phyloP scores from a whole-genome alignment of 768 basidiomycete species.

The Rhizopogon vesiculosus region DNA sequence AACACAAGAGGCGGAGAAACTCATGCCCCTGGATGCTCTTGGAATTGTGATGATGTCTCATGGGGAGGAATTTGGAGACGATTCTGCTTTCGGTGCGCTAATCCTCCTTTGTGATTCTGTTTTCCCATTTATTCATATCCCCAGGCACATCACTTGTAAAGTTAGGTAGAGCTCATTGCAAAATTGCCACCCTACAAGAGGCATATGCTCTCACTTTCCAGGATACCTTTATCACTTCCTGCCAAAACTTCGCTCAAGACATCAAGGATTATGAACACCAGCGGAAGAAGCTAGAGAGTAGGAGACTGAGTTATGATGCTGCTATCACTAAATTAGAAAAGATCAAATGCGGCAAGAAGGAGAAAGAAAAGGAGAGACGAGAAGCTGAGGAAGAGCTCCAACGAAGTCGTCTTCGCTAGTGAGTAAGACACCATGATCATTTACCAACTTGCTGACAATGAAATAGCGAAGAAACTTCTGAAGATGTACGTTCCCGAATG shows the following conservation, averaged over 20 bases:
- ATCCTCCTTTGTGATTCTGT: slow-evolving; percentile 3
- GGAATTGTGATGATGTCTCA: slow-evolving; percentile 86
- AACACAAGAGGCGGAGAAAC: slow-evolving; percentile 60
- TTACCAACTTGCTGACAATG: slow-evolving; percentile 2
- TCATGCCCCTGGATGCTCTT: slow-evolving; percentile 71
- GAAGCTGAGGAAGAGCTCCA: slow-evolving; percentile 84
- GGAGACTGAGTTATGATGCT: slow-evolving; percentile 75
- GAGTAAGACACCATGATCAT: slow-evolving; percentile 20
- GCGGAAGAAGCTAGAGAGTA: slow-evolving; percentile 83
- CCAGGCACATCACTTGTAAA: slow-evolving; percentile 69
- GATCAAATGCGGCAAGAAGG: slow-evolving; percentile 68
- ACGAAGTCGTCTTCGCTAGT: slow-evolving; percentile 73
- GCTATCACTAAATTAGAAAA: slow-evolving; percentile 68
- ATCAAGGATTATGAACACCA: slow-evolving; percentile 80
- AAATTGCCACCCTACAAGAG: slow-evolving; percentile 81
- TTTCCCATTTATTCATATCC: background rate
- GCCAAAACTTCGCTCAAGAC: slow-evolving; percentile 62
- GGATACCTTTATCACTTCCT: slow-evolving; percentile 66
- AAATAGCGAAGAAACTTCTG: slow-evolving; percentile 76
- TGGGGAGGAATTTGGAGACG: slow-evolving; percentile 76
- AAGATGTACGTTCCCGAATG: slow-evolving; percentile 81
- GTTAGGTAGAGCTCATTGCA: slow-evolving; percentile 81
- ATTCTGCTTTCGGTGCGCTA: slow-evolving; percentile 63
- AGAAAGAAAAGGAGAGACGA: slow-evolving; percentile 65
- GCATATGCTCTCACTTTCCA: slow-evolving; percentile 67